A percentile compares a stretch with the other conserved stretches of the same genome.
Evolutionary conservation across 345 rosid genomes (phyloP).

Genomic region (Brassica juncea): DNA sequence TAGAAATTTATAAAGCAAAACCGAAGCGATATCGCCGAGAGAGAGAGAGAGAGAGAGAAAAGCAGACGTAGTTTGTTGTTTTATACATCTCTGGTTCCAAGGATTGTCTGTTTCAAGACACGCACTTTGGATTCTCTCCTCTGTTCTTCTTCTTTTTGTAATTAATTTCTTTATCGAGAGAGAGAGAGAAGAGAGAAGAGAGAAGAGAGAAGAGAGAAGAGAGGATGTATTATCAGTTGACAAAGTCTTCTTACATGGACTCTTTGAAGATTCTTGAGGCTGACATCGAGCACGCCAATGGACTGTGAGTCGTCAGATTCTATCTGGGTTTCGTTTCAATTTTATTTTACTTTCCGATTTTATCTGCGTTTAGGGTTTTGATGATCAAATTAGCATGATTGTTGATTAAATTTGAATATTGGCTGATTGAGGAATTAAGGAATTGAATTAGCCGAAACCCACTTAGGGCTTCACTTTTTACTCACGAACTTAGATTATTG

Average conservation of each 20-base stretch:
- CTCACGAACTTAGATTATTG: not conserved
- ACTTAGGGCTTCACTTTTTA: slow-evolving; percentile 5
- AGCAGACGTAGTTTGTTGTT: slow-evolving; percentile 27
- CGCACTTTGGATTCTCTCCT: slow-evolving; percentile 29
- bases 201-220: not conserved
- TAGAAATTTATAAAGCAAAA: not conserved
- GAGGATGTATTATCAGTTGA: slow-evolving; percentile 53
- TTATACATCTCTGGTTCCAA: slow-evolving; percentile 8
- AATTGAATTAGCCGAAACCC: not conserved
- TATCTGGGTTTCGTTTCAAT: slow-evolving; percentile 16
- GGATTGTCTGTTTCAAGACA: slow-evolving; percentile 28
- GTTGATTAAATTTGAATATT: not conserved
- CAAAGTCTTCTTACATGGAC: slow-evolving; percentile 66
- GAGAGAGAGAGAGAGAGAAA: slow-evolving; percentile 3
- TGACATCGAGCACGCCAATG: slow-evolving; percentile 85
- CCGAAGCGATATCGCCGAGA: slow-evolving; percentile 19
- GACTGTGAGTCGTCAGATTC: slow-evolving; percentile 58
- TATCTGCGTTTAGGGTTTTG: slow-evolving; percentile 22
- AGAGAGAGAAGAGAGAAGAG: no score
- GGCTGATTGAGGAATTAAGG: not conserved
- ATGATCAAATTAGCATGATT: not conserved
- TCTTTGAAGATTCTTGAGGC: slow-evolving; percentile 79
- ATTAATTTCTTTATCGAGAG: not conserved
- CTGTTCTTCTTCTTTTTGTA: not conserved
- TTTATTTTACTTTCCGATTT: not conserved